Evolutionary conservation across 768 basidiomycete genomes (phyloP).

Genomic region (Mrakia gelida): DNA sequence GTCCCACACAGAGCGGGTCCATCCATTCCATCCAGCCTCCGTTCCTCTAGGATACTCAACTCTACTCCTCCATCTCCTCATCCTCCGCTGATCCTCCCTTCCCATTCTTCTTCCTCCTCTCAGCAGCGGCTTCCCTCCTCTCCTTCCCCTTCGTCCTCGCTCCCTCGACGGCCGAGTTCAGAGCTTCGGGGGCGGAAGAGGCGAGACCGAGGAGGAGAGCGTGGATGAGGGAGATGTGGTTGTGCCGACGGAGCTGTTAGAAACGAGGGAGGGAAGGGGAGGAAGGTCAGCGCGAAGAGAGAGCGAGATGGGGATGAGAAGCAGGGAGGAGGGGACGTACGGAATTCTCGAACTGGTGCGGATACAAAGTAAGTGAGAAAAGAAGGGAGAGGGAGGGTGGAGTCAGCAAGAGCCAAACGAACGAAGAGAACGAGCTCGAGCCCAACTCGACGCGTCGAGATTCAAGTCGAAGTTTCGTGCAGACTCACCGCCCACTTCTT

Average conservation of each 20-base stretch:
- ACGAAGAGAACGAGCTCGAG: too few species aligned
- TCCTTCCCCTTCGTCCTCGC: conserved; percentile 23
- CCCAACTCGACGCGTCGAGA: not conserved
- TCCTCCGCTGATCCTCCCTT: not conserved
- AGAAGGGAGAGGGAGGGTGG: not conserved
- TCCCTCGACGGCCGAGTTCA: not conserved
- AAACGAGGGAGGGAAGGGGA: not conserved
- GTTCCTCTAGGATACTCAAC: too few species aligned
- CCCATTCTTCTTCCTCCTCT: not conserved
- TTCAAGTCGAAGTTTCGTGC: too few species aligned
- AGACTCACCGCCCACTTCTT: conserved; percentile 28
- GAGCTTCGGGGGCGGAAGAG: not conserved
- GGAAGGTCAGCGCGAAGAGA: not conserved
- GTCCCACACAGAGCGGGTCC: too few species aligned
- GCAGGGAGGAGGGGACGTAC: not conserved
- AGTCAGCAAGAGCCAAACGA: too few species aligned
- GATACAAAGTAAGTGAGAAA: too few species aligned
- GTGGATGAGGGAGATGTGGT: conserved; percentile 15
- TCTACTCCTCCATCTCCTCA: conserved; percentile 20
- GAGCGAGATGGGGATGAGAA: not conserved
- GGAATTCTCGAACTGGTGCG: conserved; percentile 25
- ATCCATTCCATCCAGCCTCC: too few species aligned
- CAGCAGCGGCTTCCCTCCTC: conserved; percentile 5
- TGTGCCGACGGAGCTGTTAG: conserved; percentile 15
- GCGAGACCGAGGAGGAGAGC: conserved; percentile 25